Evolutionary conservation across 2,329 filamentous ascomycete species (phyloP), one percentile per base, ranked within the genome.

Genomic region (Zelopaecilomyces penicillatus): DNA sequence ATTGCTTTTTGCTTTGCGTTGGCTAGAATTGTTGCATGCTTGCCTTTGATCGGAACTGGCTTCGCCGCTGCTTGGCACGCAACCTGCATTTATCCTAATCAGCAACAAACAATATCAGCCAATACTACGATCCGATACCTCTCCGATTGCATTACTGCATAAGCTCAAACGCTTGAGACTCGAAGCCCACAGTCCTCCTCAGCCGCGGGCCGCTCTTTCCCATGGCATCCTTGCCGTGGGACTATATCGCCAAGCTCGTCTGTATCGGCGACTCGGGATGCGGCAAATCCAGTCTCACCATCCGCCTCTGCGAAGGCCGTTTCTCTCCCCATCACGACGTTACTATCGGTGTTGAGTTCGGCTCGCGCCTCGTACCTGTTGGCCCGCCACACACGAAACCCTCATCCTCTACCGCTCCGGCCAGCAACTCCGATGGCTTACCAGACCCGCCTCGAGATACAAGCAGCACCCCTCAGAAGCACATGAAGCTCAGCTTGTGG

Each of bases 211-310:
- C 19, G 29, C 29, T 37, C 38, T 35, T 36, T 45, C 51, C 56
- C 62, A 81, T 81, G 76, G 75, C 75, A 60, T 65, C 70, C 52
- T 39, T 82, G 59, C 84, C 88, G 66, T 97, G 91, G 91, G 89
- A 97, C 72, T 97, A 94, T 73, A 98, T 97, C 63, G 90, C 91
- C 66, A 98, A 98, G 70, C 87, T 98, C 58, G 91, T 97, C 62
- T 95, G 88, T 71, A 89, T 98, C 60, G 93, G 93, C 65, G 93
- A 97, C 71, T 93, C 86, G 38, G 93, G 90, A 63, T 95, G 88
- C 62, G 93, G 93, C 60, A 98, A 98, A 74, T 95, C 88, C 50
- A 80, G 87, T 67, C 80, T 96, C 56, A 95, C 90, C 45, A 90
- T 96, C 63, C 87, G 91, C 52, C 86, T 97, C 52, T 96, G 91